Evolutionary conservation across 805 yeast species (phyloP).

Genomic region (Komagataella pastoris): DNA sequence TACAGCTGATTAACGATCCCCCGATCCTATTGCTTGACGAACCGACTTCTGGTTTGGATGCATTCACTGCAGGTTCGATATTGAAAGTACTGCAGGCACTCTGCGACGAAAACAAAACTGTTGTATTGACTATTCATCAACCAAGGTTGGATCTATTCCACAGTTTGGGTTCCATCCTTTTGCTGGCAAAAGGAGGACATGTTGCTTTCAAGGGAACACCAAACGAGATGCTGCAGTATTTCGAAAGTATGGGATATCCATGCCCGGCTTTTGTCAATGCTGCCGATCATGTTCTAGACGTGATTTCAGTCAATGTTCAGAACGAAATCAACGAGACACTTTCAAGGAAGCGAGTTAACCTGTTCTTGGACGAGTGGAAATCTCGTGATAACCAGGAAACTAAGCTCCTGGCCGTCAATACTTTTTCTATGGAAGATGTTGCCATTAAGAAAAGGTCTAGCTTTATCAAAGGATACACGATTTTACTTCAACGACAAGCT

Average conservation of each 20-base stretch:
- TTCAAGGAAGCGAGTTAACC: slow-evolving; percentile 26
- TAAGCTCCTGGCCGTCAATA: slow-evolving; percentile 11
- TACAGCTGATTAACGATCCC: slow-evolving; percentile 64
- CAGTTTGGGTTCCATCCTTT: slow-evolving; percentile 55
- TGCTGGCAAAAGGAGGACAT: slow-evolving; percentile 61
- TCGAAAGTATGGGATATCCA: slow-evolving; percentile 32
- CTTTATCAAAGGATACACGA: slow-evolving; percentile 19
- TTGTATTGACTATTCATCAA: slow-evolving; percentile 72
- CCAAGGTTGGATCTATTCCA: slow-evolving; percentile 58
- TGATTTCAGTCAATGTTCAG: slow-evolving; percentile 45
- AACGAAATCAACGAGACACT: slow-evolving; percentile 23
- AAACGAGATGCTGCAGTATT: slow-evolving; percentile 28
- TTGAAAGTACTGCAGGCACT: slow-evolving; percentile 43
- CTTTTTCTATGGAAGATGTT: background rate
- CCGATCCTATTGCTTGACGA: slow-evolving; percentile 67
- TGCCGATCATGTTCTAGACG: slow-evolving; percentile 65
- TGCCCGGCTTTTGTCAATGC: slow-evolving; percentile 53
- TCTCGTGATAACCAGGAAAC: slow-evolving; percentile 5
- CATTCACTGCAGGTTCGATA: slow-evolving; percentile 63
- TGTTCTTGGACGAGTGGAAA: slow-evolving; percentile 25
- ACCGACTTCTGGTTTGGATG: slow-evolving; percentile 82
- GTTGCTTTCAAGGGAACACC: slow-evolving; percentile 58
- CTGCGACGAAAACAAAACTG: slow-evolving; percentile 49
- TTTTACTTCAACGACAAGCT: slow-evolving; percentile 22
- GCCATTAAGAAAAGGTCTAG: slow-evolving; percentile 15